Evolutionary conservation across 768 basidiomycete genomes (phyloP).

Genomic region (Auricularia sp.): DNA sequence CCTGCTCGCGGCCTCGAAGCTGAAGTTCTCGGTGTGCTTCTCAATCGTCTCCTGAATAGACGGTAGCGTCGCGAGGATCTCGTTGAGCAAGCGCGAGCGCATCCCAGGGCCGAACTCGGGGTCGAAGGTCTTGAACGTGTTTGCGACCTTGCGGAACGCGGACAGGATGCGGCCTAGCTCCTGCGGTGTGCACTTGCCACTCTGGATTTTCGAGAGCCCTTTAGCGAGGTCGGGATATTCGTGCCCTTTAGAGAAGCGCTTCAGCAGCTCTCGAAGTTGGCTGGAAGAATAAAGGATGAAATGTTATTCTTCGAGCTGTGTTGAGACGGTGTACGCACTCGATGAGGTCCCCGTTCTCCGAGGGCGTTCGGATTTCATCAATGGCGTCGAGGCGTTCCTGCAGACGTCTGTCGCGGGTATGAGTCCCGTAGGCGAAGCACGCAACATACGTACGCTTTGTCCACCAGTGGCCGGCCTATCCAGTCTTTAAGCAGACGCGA

Average conservation of each 20-base stretch:
- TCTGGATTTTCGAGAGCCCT: constrained; percentile 82
- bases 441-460: constrained; percentile 40
- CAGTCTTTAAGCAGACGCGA: constrained; percentile 72
- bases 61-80: constrained; percentile 61
- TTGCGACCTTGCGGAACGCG: constrained; percentile 62
- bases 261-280: constrained; percentile 55
- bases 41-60: constrained; percentile 44
- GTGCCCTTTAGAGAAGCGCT: constrained; percentile 30
- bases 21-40: constrained; percentile 44
- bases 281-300: constrained; percentile 5
- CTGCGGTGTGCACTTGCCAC: constrained; percentile 81
- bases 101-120: constrained; percentile 43
- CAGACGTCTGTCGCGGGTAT: constrained; percentile 19
- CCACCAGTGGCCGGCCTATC: constrained; percentile 77
- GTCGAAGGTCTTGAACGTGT: constrained; percentile 44
- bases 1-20: constrained; percentile 50
- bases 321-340: neutral
- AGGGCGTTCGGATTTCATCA: constrained; percentile 50
- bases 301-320: neutral
- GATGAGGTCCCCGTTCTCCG: neutral
- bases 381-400: constrained; percentile 75
- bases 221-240: constrained; percentile 64
- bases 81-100: constrained; percentile 54
- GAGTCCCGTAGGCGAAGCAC: neutral
- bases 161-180: constrained; percentile 69